Base-by-base conservation (phyloP, 768 basidiomycete species). In the Rhodotorula paludigena region DNA sequence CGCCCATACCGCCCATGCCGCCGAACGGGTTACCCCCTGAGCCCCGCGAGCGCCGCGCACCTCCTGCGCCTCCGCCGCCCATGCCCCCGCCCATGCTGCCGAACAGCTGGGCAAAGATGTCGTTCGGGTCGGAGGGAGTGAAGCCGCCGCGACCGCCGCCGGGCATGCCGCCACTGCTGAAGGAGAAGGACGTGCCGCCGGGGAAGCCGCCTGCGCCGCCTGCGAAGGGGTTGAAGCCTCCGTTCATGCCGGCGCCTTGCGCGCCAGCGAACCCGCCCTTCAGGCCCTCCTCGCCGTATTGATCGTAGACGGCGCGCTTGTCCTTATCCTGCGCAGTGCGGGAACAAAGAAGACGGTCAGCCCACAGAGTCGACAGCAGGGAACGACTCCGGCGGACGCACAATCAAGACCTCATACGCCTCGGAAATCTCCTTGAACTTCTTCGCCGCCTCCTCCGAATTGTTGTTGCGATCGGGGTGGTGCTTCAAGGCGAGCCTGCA, bases 371-470 rank as follows among this genome's bases (percentile, higher is more conserved):
- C 3, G 15, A 36, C 9, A 47, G 10, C 6, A n/a, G 54, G 14
- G 25, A 52, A 42, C 11, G 39, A 53, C 12, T n/a, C n/a, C 7
- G 47, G 30, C 44, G 42, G n/a, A 64, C 35, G 38, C 20, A 39
- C 52, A 2, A 47, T 65, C 35, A 98, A 85, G 36, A 94, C 92
- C 77, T 98, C 94, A 74, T 94, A 98, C 1, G 92, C 93, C 81
- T 97, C 94, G 39, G 89, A 89, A 53, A 97, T 84, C 88, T 94
- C 57, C 25, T 99, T 93, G 79, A 99, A 98, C 79, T 89, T 94
- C 78, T 84, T 83, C 5, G 85, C 87, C 0, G 94, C 89, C 71
- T 87, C 87, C 73, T 92, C 92, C 57, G 89, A 87, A 61, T 79
- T 77, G 14, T 80, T 80, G 76, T 96, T 94, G 45, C 92, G 84